Evolutionary conservation across 2,329 filamentous ascomycete species (phyloP), one percentile per base, ranked within the genome.

Genomic region (Rachicladosporium sp.): DNA sequence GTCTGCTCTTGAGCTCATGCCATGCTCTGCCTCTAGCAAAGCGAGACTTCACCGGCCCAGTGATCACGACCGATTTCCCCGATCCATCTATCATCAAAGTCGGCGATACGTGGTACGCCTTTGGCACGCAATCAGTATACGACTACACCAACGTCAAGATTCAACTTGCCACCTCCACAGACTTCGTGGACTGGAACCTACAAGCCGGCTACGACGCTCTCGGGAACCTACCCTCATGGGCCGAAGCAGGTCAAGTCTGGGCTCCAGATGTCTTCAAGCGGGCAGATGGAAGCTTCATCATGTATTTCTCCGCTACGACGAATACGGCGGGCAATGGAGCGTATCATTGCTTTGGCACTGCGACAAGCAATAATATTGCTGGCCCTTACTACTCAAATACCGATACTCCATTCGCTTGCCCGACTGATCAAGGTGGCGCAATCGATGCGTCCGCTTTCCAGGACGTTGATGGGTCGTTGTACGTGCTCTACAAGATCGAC

Each of bases 61-160:
- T 33, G n/a, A 37, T 41, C 21, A n/a, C 11, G 1, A 29, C 35
- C 30, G 39, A 62, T 46, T 63, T 63, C 36, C 51, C 60, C 2
- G 59, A 63, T 44, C 59, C 60, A 4, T 46, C 53, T 2, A 50
- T 61, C 23, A 50, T 61, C 36, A 47, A 50, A 31, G 49, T 52
- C 15, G 52, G 45, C 29, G 44, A 50, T 19, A 57, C 49, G 1
- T 62, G 58, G 57, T 61, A 58, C 38, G 57, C 57, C 9, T 61
- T 59, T 40, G 59, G 46, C 23, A 59, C 59, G 4, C 56, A 56
- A 39, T 56, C 38, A 11, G 30, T 33, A 10, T 47, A 41, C 37
- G 47, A 43, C 36, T 44, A 33, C 40, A 45, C 34, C 23, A 41
- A 40, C 19, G 49, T 49, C 45, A 52, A 61, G 31, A 49, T 61